Conservation (phyloP, 2,329 filamentous ascomycete species). For the Allantophomopsis lycopodina region DNA sequence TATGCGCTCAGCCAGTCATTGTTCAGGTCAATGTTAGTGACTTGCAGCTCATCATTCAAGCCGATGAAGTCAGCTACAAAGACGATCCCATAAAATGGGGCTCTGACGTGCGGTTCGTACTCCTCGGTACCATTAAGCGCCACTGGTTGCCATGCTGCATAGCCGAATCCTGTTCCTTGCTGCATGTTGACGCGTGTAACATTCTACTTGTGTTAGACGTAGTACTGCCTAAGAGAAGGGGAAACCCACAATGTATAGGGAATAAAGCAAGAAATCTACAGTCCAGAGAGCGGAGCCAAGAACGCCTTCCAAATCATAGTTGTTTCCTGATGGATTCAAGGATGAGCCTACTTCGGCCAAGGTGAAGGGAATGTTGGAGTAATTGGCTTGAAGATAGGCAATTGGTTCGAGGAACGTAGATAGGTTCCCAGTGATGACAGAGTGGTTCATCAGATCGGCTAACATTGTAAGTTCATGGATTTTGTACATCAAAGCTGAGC, state of each 20-base stretch:
- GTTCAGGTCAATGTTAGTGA: constrained; percentile 31
- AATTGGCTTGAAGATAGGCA: background rate
- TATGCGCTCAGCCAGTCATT: constrained; percentile 33
- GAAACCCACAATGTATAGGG: constrained; percentile 14
- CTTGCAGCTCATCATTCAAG: constrained; percentile 20
- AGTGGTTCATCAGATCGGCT: constrained; percentile 1
- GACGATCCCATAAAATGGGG: constrained; percentile 50
- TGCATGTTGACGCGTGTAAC: constrained; percentile 49
- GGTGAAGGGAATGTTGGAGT: constrained; percentile 29
- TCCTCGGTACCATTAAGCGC: constrained; percentile 30
- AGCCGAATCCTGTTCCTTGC: constrained; percentile 48
- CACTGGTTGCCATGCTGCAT: constrained; percentile 46
- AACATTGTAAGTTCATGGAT: background rate
- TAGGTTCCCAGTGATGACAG: background rate
- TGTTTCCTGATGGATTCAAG: constrained; percentile 37
- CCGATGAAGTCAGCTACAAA: constrained; percentile 39
- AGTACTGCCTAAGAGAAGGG: too few relatives aligned
- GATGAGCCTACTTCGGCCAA: constrained; percentile 49
- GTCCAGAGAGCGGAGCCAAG: constrained; percentile 55
- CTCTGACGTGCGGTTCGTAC: constrained; percentile 33
- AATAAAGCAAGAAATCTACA: constrained; percentile 46
- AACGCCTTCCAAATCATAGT: constrained; percentile 45
- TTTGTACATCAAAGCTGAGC: background rate
- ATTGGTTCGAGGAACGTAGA: background rate
- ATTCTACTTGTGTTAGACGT: constrained; percentile 25